Evolutionary conservation across 2,329 filamentous ascomycete genomes (phyloP), one percentile per base, ranked within the genome.

Genomic region (Trichoderma lentiforme): DNA sequence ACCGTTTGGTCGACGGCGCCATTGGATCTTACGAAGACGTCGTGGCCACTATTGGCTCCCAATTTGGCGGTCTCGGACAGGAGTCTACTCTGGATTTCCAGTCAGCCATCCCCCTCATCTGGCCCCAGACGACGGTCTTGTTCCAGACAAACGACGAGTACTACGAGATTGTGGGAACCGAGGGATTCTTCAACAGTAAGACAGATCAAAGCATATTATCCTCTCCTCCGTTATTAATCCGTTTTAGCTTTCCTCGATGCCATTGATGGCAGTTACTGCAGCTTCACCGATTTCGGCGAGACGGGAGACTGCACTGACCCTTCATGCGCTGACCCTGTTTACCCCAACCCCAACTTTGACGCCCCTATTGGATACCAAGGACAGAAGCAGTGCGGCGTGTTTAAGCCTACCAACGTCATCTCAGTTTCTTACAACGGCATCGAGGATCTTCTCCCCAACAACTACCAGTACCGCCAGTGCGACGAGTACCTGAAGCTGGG

Each of bases 401-500:
- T 79, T 58, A 66, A 71, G 6, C 75, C 84, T 11, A 84, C 87
- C 11, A 87, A 88, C 70, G 86, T 88, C 71, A 85, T 88, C 72
- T 85, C 82, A 21, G 86, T 85, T 28, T 86, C 84, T 7, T 89
- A 89, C 77, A 82, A 81, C 18, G 85, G 85, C 74, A 84, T 85
- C 73, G 86, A 88, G 78, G 83, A 80, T 18, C 83, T 84, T 61
- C 78, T 86, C 7, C 83, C 84, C 1, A 79, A 80, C 6, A 80
- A 79, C 72, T 89, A 89, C 75, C 83, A 85, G 74, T 75, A 80
- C 43, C 81, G 86, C 6, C 86, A 89, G 76, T 88, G 86, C 76
- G 78, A 81, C 71, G 86, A 88, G 79, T 88, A 86, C 77, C 82
- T 87, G 82, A 88, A 88, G 79, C 83, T 88, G 1, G 86, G 84